Percentiles rank a stretch among this genome's conserved stretches.
phyloP scores from a whole-genome alignment of 257 asterid species.

The Nemophila menziesii region DNA sequence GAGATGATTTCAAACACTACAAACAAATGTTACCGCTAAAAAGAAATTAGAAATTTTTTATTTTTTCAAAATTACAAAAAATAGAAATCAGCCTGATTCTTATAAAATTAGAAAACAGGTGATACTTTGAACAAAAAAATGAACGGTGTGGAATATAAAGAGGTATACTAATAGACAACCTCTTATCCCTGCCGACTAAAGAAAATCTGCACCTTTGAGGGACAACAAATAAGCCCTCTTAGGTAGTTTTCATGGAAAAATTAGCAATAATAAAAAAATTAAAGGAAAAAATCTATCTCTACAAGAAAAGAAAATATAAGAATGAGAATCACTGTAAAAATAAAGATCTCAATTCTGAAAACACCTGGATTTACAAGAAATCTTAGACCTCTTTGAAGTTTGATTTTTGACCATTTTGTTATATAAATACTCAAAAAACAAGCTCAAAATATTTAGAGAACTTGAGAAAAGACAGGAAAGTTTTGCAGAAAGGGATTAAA shows the following conservation, averaged over 20 bases:
- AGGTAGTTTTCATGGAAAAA: not conserved
- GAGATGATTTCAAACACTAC: constrained; percentile 56
- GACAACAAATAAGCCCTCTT: constrained; percentile 59
- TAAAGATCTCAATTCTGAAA: constrained; percentile 63
- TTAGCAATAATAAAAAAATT: no score
- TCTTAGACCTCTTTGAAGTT: constrained; percentile 34
- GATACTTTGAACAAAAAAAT: constrained; percentile 4
- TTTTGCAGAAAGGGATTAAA: constrained; percentile 72
- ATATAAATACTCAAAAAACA: constrained; percentile 16
- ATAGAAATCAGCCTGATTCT: constrained; percentile 37
- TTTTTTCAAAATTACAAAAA: not conserved
- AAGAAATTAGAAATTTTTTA: not conserved
- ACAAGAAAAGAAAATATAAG: constrained; percentile 1
- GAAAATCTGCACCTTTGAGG: constrained; percentile 21
- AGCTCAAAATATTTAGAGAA: constrained; percentile 25
- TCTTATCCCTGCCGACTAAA: constrained; percentile 13
- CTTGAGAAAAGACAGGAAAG: constrained; percentile 39
- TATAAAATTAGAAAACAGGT: constrained; percentile 51
- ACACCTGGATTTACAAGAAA: constrained; percentile 52
- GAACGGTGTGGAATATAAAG: constrained; percentile 9
- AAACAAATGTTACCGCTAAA: not conserved
- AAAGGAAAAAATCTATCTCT: not conserved
- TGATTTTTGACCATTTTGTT: constrained; percentile 22
- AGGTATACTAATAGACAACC: constrained; percentile 65
- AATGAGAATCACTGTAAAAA: constrained; percentile 11